phyloP scores from a whole-genome alignment of 805 yeast species.

The Candida multigemmis region DNA sequence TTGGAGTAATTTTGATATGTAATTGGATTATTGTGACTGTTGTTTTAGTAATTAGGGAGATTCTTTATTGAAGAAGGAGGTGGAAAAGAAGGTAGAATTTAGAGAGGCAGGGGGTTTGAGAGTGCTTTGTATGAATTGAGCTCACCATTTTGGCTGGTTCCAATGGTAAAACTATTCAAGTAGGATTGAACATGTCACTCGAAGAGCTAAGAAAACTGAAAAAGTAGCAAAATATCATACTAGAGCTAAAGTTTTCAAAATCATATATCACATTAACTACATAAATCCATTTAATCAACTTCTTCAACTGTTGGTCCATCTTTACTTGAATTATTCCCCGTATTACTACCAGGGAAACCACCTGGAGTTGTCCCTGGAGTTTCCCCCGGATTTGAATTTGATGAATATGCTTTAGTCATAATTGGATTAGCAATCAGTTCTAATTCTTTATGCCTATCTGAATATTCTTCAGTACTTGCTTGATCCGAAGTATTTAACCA shows the following conservation, averaged over 20 bases:
- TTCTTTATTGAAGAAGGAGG: too few relatives aligned
- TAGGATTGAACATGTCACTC: too few relatives aligned
- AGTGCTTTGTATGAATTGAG: too few relatives aligned
- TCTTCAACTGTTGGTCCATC: conserved; percentile 12
- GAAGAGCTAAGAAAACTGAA: too few relatives aligned
- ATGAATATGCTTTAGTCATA: conserved; percentile 23
- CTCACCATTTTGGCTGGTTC: too few relatives aligned
- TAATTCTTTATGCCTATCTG: conserved; percentile 32
- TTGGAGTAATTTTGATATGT: conserved; percentile 20
- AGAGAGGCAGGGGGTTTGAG: too few relatives aligned
- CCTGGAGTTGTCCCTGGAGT: conserved; percentile 26
- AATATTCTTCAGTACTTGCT: conserved; percentile 32
- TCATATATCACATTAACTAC: too few relatives aligned
- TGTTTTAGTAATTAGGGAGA: conserved; percentile 16
- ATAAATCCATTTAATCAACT: conserved; percentile 8
- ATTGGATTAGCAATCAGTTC: conserved; percentile 32
- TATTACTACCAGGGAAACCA: conserved; percentile 22
- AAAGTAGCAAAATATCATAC: too few relatives aligned
- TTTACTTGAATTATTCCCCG: conserved; percentile 18
- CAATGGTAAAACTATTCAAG: too few relatives aligned
- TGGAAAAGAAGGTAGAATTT: too few relatives aligned
- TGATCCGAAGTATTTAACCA: conserved; percentile 32
- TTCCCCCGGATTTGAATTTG: conserved; percentile 15
- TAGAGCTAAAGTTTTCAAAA: too few relatives aligned
- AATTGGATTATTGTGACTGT: conserved; percentile 21